Base-by-base conservation (phyloP, 768 basidiomycete genomes). In the Piloderma croceum region DNA sequence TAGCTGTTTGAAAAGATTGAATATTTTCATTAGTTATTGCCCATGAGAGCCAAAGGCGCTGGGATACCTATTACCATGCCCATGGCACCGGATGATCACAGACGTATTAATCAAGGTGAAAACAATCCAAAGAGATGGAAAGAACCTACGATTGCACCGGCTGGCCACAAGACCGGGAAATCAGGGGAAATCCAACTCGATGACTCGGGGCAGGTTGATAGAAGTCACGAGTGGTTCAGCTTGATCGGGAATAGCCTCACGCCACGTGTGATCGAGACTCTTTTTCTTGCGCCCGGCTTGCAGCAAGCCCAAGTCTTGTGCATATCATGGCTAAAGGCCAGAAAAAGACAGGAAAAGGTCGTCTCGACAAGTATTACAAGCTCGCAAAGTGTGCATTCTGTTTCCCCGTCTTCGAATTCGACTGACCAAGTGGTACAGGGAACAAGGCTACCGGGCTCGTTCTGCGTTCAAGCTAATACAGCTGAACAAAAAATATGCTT, bases 381-480 rank as follows among this genome's bases (percentile, higher is more conserved):
- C 85, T 93, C 58, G 90, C 88, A 66, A 90, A 90, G 88, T 90
- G 54, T 34, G 59, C 45, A 15, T 13, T 18, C 43, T 18, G n/a
- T 46, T 23, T 31, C 15, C 13, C 27, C 17, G 44, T 44, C 40
- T 25, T 36, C 27, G 46, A 10, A 23, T 21, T 21, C 27, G 44
- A 18, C 17, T 48, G 20, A 51, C 46, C 42, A 24, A 45, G 38
- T 36, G 25, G 48, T 41, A 32, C 58, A 98, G 93, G 65, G 94
- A 98, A 69, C 96, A 99, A 71, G 96, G 96, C 46, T 99, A 93
- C 61, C 88, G 96, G 47, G 96, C 96, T 52, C 96, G 96, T 73
- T 99, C 96, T 12, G 96, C 96, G 2, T 94, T 94, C 82, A 99
- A 99, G 66, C 77, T 99, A 44, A 91, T 99, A 43, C 96, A 99